Evolutionary conservation across 2,329 filamentous ascomycete species (phyloP), one percentile per base, ranked within the genome.

Genomic region (Aspergillus persii): DNA sequence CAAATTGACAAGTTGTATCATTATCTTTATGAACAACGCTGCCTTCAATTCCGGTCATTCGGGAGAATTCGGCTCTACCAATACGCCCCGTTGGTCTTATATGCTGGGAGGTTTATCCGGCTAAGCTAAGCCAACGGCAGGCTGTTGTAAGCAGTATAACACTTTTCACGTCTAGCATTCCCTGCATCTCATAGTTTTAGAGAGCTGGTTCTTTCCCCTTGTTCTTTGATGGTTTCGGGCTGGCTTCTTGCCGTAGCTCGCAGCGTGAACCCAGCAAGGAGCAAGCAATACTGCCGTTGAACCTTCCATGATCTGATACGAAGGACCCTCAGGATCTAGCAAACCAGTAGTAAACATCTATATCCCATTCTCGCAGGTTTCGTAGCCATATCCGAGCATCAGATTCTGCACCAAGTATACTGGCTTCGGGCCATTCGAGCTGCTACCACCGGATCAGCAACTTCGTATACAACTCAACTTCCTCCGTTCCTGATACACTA

Each of bases 1-100:
- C 67, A 69, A 73, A 74, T 72, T 67, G 64, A 74, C 68, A 72
- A 74, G 68, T 70, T 76, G 72, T 75, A 76, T 67, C 69, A 74
- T 63, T 73, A 74, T 61, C 58, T 57, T 53, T 8, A 9, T 51
- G 31, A 56, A 41, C 50, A 18, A 9, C 7, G 49, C 50, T 26
- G 30, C 33, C 18, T 48, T n/a, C 7, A 2, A 53, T 8, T 27
- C 31, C 7, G 47, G 4, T 50, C 33, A 8, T 46, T 15, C 26
- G 15, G 18, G 18, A 23, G 18, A 29, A 8, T 46, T 6, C 6
- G 26, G 8, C 36, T 11, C 33, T 5, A 41, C 15, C 36, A 11
- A 41, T 15, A 7, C 36, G 36, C 4, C 36, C 11, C 15, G 2
- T 9, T 9, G 33, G 33, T 15, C 33, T 36, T 36, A 36, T 36